phyloP scores from a whole-genome alignment of 371 early-diverging fungal species.

The Modicella reniformis region DNA sequence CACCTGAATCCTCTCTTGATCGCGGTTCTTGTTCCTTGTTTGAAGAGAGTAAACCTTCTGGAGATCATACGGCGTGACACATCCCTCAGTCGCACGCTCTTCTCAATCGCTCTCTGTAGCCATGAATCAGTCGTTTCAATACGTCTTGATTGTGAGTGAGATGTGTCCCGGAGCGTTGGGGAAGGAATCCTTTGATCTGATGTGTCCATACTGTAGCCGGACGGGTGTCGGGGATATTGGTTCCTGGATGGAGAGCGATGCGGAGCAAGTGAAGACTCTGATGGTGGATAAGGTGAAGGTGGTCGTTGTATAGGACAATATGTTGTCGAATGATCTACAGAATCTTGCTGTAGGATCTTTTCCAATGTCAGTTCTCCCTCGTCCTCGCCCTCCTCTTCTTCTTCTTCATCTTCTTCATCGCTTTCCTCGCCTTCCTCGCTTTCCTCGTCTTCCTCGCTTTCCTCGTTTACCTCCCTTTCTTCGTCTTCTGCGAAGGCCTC shows the following conservation, averaged over 20 bases:
- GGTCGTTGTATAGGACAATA: constrained; percentile 2
- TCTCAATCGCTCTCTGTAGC: constrained; percentile 8
- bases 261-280: neutral
- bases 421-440: neutral
- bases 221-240: neutral
- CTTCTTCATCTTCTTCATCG: neutral
- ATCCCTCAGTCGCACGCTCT: neutral
- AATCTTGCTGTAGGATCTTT: neutral
- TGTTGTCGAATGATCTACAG: neutral
- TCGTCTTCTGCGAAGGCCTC: too few relatives aligned
- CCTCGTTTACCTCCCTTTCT: neutral
- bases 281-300: constrained; percentile 18
- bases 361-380: neutral
- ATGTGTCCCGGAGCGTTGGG: neutral
- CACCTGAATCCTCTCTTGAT: neutral
- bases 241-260: neutral
- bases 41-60: neutral
- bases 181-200: neutral
- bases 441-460: neutral
- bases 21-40: neutral
- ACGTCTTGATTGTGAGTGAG: neutral
- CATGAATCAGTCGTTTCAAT: neutral
- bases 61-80: constrained; percentile 6
- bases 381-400: neutral
- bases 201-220: neutral